A percentile compares a stretch with the other conserved stretches of the same genome.
These are phyloP conservation scores for Rugonectria rugulosa DNA, from an alignment of 2,329 filamentous ascomycete species.

Conservation along the genomic window DNA sequence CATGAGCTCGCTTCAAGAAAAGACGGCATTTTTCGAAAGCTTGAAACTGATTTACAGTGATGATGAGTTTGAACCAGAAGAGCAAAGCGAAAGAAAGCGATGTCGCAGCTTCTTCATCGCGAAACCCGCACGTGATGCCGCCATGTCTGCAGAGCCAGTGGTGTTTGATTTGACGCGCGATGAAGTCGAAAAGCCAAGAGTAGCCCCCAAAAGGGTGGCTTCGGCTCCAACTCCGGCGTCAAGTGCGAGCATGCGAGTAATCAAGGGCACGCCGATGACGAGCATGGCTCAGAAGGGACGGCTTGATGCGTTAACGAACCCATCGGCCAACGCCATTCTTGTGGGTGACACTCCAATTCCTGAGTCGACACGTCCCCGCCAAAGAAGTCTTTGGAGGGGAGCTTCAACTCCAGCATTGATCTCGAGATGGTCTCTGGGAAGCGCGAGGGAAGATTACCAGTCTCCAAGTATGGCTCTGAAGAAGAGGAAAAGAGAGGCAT, in stretches of 20 bases:
- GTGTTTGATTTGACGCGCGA: slow-evolving; percentile 27
- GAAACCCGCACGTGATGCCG: slow-evolving; percentile 11
- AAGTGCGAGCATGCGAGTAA: slow-evolving; percentile 22
- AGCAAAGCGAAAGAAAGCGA: slow-evolving; percentile 44
- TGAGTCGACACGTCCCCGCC: slow-evolving; percentile 31
- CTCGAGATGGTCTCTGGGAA: slow-evolving; percentile 18
- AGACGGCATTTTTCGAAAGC: slow-evolving; percentile 55
- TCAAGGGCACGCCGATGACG: slow-evolving; percentile 43
- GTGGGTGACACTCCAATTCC: slow-evolving; percentile 42
- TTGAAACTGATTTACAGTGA: slow-evolving; percentile 47
- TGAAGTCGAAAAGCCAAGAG: slow-evolving; percentile 21
- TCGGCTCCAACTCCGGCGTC: slow-evolving; percentile 27
- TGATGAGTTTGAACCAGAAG: slow-evolving; percentile 39
- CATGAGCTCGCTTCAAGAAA: slow-evolving; percentile 48
- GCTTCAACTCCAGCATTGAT: slow-evolving; percentile 42
- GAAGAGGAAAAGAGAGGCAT: slow-evolving; percentile 56
- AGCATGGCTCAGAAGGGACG: slow-evolving; percentile 30
- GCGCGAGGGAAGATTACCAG: slow-evolving; percentile 31
- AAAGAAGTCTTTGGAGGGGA: slow-evolving; percentile 34
- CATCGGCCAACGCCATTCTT: slow-evolving; percentile 29
- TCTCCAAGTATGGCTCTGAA: slow-evolving; percentile 40
- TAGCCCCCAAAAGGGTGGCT: slow-evolving; percentile 29
- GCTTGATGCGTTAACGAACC: slow-evolving; percentile 26
- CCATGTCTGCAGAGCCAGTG: slow-evolving; percentile 10
- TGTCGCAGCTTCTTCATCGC: slow-evolving; percentile 41